phyloP scores from a whole-genome alignment of 371 early-diverging fungal species.

The Mortierella sp. region DNA sequence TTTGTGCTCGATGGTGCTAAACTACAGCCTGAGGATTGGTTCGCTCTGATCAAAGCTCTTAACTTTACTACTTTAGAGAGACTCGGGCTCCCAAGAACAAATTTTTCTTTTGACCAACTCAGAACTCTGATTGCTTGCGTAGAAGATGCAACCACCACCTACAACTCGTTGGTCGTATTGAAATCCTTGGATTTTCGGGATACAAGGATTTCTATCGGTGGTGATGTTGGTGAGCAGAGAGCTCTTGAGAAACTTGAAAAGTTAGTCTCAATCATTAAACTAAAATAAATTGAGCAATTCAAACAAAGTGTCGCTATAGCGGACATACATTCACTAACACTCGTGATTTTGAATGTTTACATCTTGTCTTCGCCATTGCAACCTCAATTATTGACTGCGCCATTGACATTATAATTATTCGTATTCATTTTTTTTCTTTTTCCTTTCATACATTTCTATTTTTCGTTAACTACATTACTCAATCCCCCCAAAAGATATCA shows the following conservation, averaged over 20 bases:
- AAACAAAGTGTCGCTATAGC: too few relatives aligned
- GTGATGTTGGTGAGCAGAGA: too few relatives aligned
- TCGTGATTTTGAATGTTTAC: too few relatives aligned
- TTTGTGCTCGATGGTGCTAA: not conserved
- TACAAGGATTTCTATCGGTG: not conserved
- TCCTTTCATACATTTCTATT: not conserved
- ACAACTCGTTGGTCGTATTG: not conserved
- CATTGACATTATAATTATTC: too few relatives aligned
- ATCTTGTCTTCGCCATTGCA: too few relatives aligned
- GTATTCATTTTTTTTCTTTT: not conserved
- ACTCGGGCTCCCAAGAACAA: not conserved
- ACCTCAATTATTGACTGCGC: too few relatives aligned
- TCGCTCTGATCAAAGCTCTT: not conserved
- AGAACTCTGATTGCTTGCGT: not conserved
- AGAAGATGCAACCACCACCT: not conserved
- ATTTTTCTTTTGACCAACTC: not conserved
- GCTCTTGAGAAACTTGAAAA: too few relatives aligned
- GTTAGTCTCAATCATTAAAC: too few relatives aligned
- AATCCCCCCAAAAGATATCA: not conserved
- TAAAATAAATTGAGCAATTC: too few relatives aligned
- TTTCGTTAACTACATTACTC: not conserved
- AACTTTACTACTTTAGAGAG: not conserved
- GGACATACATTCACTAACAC: too few relatives aligned
- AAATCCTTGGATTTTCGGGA: not conserved
- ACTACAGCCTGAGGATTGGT: not conserved